phyloP scores from a whole-genome alignment of 2,329 filamentous ascomycete species.

The Talaromyces islandicus region DNA sequence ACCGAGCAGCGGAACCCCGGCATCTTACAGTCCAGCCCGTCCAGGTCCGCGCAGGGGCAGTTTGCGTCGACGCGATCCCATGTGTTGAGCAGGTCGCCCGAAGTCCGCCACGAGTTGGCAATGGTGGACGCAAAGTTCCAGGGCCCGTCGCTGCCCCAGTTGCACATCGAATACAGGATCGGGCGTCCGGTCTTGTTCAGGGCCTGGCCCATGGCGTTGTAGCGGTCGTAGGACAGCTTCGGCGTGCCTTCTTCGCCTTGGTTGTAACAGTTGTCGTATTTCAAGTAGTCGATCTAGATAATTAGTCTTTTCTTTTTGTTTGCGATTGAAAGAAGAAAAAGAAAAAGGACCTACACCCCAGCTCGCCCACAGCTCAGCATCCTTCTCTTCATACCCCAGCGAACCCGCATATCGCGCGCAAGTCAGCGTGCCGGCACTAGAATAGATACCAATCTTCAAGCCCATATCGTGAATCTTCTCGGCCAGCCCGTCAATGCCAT shows the following conservation, averaged over 20 bases:
- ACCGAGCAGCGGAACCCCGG: slow-evolving; percentile 45
- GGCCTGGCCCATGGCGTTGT: slow-evolving; percentile 44
- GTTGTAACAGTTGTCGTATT: slow-evolving; percentile 56
- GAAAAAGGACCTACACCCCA: slow-evolving; percentile 40
- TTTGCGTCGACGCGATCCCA: slow-evolving; percentile 39
- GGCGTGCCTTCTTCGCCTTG: slow-evolving; percentile 46
- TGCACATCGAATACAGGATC: slow-evolving; percentile 44
- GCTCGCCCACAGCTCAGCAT: slow-evolving; percentile 47
- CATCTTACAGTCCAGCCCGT: slow-evolving; percentile 37
- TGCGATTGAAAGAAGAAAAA: too few species aligned
- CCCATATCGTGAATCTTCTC: slow-evolving; percentile 44
- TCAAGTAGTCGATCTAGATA: slow-evolving; percentile 37
- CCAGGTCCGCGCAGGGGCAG: slow-evolving; percentile 36
- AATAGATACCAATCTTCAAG: slow-evolving; percentile 51
- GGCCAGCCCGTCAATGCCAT: slow-evolving; percentile 43
- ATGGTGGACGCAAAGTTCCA: slow-evolving; percentile 44
- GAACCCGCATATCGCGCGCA: slow-evolving; percentile 36
- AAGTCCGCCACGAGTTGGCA: slow-evolving; percentile 42
- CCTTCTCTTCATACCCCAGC: slow-evolving; percentile 46
- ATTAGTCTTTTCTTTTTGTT: neutral
- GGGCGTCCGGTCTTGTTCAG: slow-evolving; percentile 42
- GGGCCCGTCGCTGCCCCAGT: slow-evolving; percentile 48
- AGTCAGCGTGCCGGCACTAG: slow-evolving; percentile 29
- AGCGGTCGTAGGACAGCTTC: slow-evolving; percentile 41
- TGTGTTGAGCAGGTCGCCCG: slow-evolving; percentile 43